Evolutionary conservation across 371 early-diverging fungal species (phyloP), one percentile per base, ranked within the genome.

Genomic region (Mortierella sp.): DNA sequence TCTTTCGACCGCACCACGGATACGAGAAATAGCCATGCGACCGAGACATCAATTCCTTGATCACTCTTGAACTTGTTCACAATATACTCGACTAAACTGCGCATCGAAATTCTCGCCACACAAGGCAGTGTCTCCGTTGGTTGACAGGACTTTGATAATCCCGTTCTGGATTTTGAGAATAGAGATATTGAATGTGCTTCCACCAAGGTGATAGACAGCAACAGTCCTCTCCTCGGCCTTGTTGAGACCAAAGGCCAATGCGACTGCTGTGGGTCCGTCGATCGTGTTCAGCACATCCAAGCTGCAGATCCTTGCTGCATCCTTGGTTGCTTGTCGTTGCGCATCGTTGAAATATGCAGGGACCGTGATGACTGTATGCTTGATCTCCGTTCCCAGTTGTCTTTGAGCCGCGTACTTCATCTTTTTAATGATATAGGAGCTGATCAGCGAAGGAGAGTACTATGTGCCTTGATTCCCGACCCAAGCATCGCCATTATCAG

Each of bases 51-150:
- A 52, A 92, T 80, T 49, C 90, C 87, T 41, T 83, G 71, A 51
- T 95, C 91, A 80, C 94, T 93, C 85, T 95, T 94, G 87, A 97
- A 96, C 63, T 92, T 87, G 41, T 89, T 86, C 58, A 94, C 87
- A 54, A 98, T 86, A 80, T 89, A 88, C 63, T 89, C 84, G 51
- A 97, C 94, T 52, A 98, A 79, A 46, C 82, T n/a, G 82, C 69
- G 91, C 94, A 85, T 99, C 99, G 80, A 99, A 97, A 82, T 99
- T 99, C 82, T 99, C 99, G 61, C 99, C 99, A 71, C 99, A 99
- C 31, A 99, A 84, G 73, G 96, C 96, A 8, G 97, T 97, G 83
- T 98, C 96, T 71, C 98, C 98, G 80, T 94, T 95, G 68, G 98
- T 98, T 24, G 94, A 91, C 85, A 96, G 96, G 78, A 98, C 98